Evolutionary conservation across 352 stramenopile species (phyloP), one percentile per base, ranked within the genome.

Genomic region (Globisporangium recalcitrans): DNA sequence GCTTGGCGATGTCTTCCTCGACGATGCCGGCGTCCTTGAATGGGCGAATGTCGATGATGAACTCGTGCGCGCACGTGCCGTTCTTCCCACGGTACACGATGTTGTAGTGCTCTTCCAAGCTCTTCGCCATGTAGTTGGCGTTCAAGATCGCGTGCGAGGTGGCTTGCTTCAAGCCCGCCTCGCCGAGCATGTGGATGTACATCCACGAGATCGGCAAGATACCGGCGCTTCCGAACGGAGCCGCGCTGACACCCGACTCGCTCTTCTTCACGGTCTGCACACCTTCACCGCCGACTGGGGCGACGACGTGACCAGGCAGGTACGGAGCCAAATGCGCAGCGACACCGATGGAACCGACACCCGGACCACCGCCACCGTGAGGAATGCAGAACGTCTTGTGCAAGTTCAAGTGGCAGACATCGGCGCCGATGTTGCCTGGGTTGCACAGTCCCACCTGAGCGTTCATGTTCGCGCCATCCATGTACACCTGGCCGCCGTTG

Each of bases 391-490:
- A 99, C 24, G 97, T 99, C 85, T 99, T 99, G 90, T 99, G 97
- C 58, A 99, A 80, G 81, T 99, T 99, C 61, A 99, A 80, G 82
- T 99, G 97, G 71, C 97, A 99, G 26, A 99, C 97, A 68, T 99
- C 97, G 11, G 97, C 96, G 36, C 97, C 97, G 67, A 99, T 99
- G 54, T 82, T 72, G 36, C 96, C 97, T 24, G 97, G 97, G 75
- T 95, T 98, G 51, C 96, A 99, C 32, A 99, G 79, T 27, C 89
- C 97, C n/a, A 99, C 93, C 73, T 99, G 97, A 10, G 97, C 97
- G 77, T 99, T 99, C 96, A 99, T 99, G 87, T 99, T 99, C 57
- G 97, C 97, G 60, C 97, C 97, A 68, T 99, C 97, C 96, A 99
- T 99, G 87, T 99, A 99, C 14, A 99, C 97, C 68, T 99, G 93